Percentiles rank a stretch among this genome's conserved stretches.
Evolutionary conservation across 1,139 yeast species (phyloP).

Genomic region (Suhomyces coccinellae): DNA sequence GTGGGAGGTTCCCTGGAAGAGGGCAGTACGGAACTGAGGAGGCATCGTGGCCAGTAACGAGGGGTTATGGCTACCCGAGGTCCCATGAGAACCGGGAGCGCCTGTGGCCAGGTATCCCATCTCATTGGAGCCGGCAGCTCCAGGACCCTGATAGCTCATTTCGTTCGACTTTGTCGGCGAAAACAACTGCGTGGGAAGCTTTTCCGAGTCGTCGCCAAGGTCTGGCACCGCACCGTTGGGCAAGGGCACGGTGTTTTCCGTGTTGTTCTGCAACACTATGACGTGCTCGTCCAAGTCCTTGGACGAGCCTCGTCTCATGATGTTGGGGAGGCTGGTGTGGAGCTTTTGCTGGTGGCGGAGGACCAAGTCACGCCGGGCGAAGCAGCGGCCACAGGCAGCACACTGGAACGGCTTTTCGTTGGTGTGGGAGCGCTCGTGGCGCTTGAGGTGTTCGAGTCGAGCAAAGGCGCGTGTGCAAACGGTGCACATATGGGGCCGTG

Average conservation of each 20-base stretch:
- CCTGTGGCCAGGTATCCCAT: too few relatives aligned
- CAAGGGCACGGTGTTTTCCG: conserved; percentile 46
- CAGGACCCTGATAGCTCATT: not conserved
- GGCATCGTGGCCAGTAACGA: not conserved
- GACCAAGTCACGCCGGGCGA: conserved; percentile 50
- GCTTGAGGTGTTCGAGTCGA: conserved; percentile 32
- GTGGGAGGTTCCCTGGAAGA: conserved; percentile 15
- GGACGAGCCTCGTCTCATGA: conserved; percentile 20
- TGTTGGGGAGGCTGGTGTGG: conserved; percentile 21
- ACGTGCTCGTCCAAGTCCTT: conserved; percentile 35
- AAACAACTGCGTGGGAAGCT: conserved; percentile 15
- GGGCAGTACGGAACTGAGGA: conserved; percentile 26
- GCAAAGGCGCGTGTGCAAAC: conserved; percentile 37
- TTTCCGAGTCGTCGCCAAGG: conserved; percentile 5
- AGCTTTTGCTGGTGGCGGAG: conserved; percentile 49
- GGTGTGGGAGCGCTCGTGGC: conserved; percentile 37
- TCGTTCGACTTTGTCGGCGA: conserved; percentile 22
- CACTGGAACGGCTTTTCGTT: conserved; percentile 44
- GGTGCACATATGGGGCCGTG: conserved; percentile 33
- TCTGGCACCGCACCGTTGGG: conserved; percentile 23
- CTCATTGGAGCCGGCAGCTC: not conserved
- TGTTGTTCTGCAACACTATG: conserved; percentile 45
- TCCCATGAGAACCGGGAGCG: not conserved
- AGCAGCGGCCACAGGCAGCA: conserved; percentile 52
- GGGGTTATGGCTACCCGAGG: not conserved